These are phyloP conservation scores for Euphorbia neoarborescens DNA, from an alignment of 441 rosid genomes.

Conservation along the genomic window DNA sequence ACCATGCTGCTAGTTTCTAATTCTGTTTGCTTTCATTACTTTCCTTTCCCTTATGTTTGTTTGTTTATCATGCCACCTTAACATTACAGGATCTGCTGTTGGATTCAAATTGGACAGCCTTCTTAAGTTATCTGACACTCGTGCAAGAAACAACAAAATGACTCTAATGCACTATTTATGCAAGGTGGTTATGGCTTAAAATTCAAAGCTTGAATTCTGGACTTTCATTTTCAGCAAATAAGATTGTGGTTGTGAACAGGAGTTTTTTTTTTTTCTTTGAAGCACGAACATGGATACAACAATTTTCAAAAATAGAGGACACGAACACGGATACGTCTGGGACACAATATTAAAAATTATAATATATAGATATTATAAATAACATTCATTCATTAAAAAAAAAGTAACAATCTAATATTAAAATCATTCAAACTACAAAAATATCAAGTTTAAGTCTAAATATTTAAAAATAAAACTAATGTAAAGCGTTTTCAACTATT, in stretches of 20 bases:
- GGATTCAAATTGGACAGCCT: conserved; percentile 97
- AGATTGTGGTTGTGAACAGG: conserved; percentile 7
- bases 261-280: not conserved
- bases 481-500: too few relatives aligned
- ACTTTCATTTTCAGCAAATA: not conserved
- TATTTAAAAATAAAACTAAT: too few relatives aligned
- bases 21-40: not conserved
- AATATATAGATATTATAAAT: too few relatives aligned
- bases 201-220: not conserved
- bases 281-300: too few relatives aligned
- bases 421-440: too few relatives aligned
- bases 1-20: conserved; percentile 11
- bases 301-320: too few relatives aligned
- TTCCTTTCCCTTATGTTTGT: not conserved
- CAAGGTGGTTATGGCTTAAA: conserved; percentile 49
- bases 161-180: conserved; percentile 92
- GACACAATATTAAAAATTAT: too few relatives aligned
- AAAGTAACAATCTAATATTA: too few relatives aligned
- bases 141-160: conserved; percentile 96
- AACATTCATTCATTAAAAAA: too few relatives aligned
- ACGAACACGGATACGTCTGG: too few relatives aligned
- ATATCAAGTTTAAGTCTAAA: too few relatives aligned
- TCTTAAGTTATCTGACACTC: conserved; percentile 88
- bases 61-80: not conserved
- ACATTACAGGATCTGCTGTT: conserved; percentile 70